A percentile compares a stretch with the other conserved stretches of the same genome.
phyloP scores from a whole-genome alignment of 129 eudicot species.

The Tagetes patula region DNA sequence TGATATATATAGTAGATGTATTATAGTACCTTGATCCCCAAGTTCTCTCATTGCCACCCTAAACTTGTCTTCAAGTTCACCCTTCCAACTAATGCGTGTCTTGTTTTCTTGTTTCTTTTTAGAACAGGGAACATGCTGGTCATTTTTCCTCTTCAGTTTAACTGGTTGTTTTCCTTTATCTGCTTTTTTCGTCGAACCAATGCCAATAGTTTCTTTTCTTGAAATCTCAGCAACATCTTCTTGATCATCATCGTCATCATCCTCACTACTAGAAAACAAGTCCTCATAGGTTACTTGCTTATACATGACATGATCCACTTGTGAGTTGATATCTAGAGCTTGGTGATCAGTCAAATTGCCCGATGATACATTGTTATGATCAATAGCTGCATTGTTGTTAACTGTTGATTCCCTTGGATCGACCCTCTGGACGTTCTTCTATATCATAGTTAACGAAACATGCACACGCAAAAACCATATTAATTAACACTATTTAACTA shows the following conservation, averaged over 20 bases:
- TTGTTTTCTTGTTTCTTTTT: constrained; percentile 12
- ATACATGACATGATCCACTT: not conserved
- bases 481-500: not conserved
- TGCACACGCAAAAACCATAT: too few species aligned
- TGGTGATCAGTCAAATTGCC: not conserved
- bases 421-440: not conserved
- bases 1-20: not conserved
- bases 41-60: constrained; percentile 12
- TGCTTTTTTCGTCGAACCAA: not conserved
- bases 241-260: constrained; percentile 15
- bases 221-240: not conserved
- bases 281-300: constrained; percentile 6
- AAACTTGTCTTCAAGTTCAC: constrained; percentile 12
- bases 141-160: not conserved
- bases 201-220: not conserved
- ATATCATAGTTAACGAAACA: too few species aligned
- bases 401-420: not conserved
- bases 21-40: constrained; percentile 9
- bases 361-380: not conserved
- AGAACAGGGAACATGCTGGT: not conserved
- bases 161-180: constrained; percentile 25
- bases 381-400: not conserved
- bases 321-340: constrained; percentile 2
- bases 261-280: not conserved
- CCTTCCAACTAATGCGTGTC: constrained; percentile 19